Conservation (phyloP, 2,329 filamentous ascomycete genomes). For the Nothophoma quercina region DNA sequence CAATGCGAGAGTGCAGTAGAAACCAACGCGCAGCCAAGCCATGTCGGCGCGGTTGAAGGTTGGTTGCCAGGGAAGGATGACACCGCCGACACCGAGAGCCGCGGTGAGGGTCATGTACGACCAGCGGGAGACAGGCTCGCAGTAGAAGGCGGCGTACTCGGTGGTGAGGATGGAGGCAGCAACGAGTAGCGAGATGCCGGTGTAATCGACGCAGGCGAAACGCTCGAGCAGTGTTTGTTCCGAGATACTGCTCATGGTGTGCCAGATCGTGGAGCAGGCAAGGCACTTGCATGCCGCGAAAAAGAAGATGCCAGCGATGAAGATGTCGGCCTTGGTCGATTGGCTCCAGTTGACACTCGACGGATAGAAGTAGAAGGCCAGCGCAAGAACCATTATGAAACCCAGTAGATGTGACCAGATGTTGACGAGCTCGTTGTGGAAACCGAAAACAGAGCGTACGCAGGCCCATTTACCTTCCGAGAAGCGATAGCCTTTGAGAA, state of each 20-base stretch:
- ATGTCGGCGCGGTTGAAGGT: slow-evolving; percentile 92
- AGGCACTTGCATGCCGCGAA: slow-evolving; percentile 94
- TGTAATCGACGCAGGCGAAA: slow-evolving; percentile 98
- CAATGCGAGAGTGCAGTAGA: slow-evolving; percentile 85
- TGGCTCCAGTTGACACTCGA: slow-evolving; percentile 83
- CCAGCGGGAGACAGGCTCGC: slow-evolving; percentile 87
- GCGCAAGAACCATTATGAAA: slow-evolving; percentile 82
- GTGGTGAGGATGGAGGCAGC: slow-evolving; percentile 97
- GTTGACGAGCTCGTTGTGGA: slow-evolving; percentile 95
- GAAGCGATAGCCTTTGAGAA: slow-evolving; percentile 90
- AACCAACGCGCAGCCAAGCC: slow-evolving; percentile 89
- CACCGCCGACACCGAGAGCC: slow-evolving; percentile 81
- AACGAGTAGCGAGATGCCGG: slow-evolving; percentile 92
- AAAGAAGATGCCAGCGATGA: slow-evolving; percentile 94
- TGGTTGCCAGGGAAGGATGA: slow-evolving; percentile 94
- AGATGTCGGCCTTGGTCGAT: slow-evolving; percentile 85
- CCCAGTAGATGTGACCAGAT: slow-evolving; percentile 97
- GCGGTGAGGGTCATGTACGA: slow-evolving; percentile 85
- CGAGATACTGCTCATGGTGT: slow-evolving; percentile 97
- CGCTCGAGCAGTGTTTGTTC: slow-evolving; percentile 88
- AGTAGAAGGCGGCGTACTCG: slow-evolving; percentile 98
- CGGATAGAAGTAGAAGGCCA: slow-evolving; percentile 97
- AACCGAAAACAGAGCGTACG: slow-evolving; percentile 78
- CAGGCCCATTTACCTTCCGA: slow-evolving; percentile 90
- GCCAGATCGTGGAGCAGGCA: slow-evolving; percentile 95